Conservation (phyloP, 2,329 filamentous ascomycete species). For the Aspergillus pseudonomiae region DNA sequence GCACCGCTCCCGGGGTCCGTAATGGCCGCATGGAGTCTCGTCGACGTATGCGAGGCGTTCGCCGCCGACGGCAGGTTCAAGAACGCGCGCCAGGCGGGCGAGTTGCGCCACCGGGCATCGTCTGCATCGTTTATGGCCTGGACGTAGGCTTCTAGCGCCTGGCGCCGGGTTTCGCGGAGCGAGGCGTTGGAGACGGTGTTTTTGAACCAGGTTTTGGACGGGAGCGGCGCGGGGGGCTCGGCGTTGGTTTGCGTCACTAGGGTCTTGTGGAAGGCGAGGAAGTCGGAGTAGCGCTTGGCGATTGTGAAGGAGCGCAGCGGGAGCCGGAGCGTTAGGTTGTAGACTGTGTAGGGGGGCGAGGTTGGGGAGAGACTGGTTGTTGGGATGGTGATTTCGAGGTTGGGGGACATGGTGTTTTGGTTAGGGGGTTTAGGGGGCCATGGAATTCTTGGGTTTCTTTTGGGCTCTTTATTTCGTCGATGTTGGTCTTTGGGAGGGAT, state of each 20-base stretch:
- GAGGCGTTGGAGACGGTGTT: slow-evolving; percentile 59
- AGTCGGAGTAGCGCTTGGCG: slow-evolving; percentile 68
- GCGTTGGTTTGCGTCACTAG: slow-evolving; percentile 54
- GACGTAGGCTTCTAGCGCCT: slow-evolving; percentile 61
- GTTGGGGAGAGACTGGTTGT: slow-evolving; percentile 51
- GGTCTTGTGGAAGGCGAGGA: slow-evolving; percentile 56
- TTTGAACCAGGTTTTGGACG: slow-evolving; percentile 64
- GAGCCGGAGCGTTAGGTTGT: slow-evolving; percentile 64
- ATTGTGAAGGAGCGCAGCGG: slow-evolving; percentile 62
- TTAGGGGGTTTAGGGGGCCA: not conserved
- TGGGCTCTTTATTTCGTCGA: not conserved
- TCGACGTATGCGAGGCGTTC: slow-evolving; percentile 37
- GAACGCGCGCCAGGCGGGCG: slow-evolving; percentile 60
- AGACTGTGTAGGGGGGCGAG: slow-evolving; percentile 61
- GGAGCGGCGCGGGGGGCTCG: slow-evolving; percentile 58
- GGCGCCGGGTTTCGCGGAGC: slow-evolving; percentile 60
- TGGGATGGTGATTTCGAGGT: slow-evolving; percentile 52
- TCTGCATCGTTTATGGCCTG: slow-evolving; percentile 58
- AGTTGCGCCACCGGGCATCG: slow-evolving; percentile 62
- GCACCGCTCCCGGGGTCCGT: slow-evolving; percentile 37
- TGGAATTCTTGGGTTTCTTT: not conserved
- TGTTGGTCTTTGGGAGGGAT: not conserved
- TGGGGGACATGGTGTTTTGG: slow-evolving; percentile 40
- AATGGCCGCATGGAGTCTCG: slow-evolving; percentile 46
- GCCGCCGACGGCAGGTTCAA: slow-evolving; percentile 56